Base-by-base conservation (phyloP, 768 basidiomycete species). In the Dioszegia crocea region DNA sequence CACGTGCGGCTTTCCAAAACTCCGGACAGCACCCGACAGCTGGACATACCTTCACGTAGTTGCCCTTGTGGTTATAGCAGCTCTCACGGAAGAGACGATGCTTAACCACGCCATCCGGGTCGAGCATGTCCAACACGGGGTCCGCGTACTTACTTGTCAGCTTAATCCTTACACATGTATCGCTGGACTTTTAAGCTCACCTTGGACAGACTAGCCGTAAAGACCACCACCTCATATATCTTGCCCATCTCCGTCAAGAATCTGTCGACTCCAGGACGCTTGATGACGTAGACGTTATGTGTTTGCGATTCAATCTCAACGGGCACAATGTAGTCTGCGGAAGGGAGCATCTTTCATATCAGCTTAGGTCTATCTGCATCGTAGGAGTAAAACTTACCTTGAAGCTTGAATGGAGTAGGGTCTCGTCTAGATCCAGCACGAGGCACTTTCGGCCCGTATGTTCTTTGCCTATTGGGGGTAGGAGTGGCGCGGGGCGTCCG, bases 31-130 rank as follows among this genome's bases (percentile, higher is more conserved):
- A n/a, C n/a, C n/a, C n/a, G n/a, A n/a, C n/a, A n/a, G n/a, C n/a
- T n/a, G n/a, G n/a, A n/a, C n/a, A n/a, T 59, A 92, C 93, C 85
- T 99, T 99, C 79, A 99, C 94, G 77, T 98, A 99, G 80, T 94
- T 98, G 41, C 94, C 94, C 78, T 88, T 89, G 80, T 98, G 96
- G 75, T 96, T 98, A 77, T 97, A 98, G 78, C 96, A 99, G 73
- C 90, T 94, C 79, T 99, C 96, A 60, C 96, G 81, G 84, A 97
- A 99, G 50, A 99, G 79, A 61, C 96, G 84, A 77, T 99, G 94
- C 30, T 89, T 81, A 40, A 99, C 93, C 10, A 93, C 94, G 63
- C 85, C 87, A 77, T 93, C 87, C 26, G 87, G 82, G 73, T 99
- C 96, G 45, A 99, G 83, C 73, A 94, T 96, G 81, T 99, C 96